Percentiles rank a stretch among this genome's conserved stretches.
Conservation (phyloP, 31 red algal genomes). For the Odonthalia washingtoniensis region DNA sequence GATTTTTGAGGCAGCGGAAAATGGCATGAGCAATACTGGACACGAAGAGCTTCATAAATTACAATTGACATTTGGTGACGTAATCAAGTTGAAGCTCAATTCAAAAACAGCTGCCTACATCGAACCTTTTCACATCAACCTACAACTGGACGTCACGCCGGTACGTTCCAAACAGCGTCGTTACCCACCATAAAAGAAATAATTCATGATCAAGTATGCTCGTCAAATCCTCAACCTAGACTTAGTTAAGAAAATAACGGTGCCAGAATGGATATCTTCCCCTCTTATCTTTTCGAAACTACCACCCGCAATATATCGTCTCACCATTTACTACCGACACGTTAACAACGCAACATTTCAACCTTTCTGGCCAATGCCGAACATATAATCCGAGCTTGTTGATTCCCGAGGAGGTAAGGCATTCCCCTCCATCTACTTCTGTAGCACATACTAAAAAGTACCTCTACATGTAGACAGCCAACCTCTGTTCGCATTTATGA, state of each 20-base stretch:
- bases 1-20: no score
- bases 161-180: conserved; percentile 45
- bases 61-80: conserved; percentile 10
- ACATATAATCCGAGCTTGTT: conserved; percentile 44
- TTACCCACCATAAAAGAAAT: conserved; percentile 24
- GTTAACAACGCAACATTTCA: conserved; percentile 4
- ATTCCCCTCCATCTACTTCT: background rate
- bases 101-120: conserved; percentile 27
- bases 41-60: conserved; percentile 1
- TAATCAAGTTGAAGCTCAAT: conserved; percentile 42
- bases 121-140: conserved; percentile 30
- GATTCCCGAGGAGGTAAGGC: background rate
- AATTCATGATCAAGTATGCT: conserved; percentile 51
- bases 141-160: conserved; percentile 37
- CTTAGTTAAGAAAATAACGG: conserved; percentile 4
- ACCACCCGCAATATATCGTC: no score
- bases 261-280: no score
- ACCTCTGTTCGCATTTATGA: no score
- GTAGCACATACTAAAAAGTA: background rate
- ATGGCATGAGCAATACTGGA: no score
- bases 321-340: conserved; percentile 16
- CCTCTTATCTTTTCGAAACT: no score
- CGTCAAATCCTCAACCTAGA: background rate
- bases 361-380: conserved; percentile 32
- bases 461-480: no score